A percentile compares a stretch with the other conserved stretches of the same genome.
Evolutionary conservation across 1,284 basidiomycete genomes (phyloP).

Genomic region (Ceratobasidium sp.): DNA sequence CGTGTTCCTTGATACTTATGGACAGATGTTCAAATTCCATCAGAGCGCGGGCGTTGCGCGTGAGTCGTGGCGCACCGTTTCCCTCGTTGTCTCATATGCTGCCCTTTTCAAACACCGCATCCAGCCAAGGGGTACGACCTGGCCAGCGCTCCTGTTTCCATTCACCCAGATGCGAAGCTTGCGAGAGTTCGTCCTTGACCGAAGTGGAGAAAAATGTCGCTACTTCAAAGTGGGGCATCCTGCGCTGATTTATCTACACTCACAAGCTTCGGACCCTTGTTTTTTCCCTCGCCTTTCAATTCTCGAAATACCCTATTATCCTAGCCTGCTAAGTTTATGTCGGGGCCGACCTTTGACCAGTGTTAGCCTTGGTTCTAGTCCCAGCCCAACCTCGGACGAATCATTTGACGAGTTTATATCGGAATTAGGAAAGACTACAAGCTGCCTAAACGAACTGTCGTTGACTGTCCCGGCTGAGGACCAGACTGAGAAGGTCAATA

Average conservation of each 20-base stretch:
- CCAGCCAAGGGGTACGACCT: neutral
- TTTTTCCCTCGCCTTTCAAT: conserved; percentile 13
- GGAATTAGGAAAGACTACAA: neutral
- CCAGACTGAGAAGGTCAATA: neutral
- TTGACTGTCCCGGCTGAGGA: neutral
- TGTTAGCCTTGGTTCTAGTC: conserved; percentile 6
- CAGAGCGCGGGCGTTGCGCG: conserved; percentile 13
- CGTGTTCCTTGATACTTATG: conserved; percentile 21
- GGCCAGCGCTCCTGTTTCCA: neutral
- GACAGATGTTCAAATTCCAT: conserved; percentile 13
- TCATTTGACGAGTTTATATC: conserved; percentile 6
- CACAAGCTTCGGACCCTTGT: neutral
- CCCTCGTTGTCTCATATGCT: conserved; percentile 3
- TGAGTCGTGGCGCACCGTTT: conserved; percentile 15
- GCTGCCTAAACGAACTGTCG: neutral
- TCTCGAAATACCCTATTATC: conserved; percentile 13
- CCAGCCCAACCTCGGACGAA: neutral
- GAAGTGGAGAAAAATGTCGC: neutral
- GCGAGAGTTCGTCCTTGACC: conserved; percentile 7
- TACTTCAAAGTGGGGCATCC: neutral
- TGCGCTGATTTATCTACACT: conserved; percentile 7
- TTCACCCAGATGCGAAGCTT: conserved; percentile 4
- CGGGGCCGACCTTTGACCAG: conserved; percentile 7
- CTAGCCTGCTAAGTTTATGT: conserved; percentile 6
- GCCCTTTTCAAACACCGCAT: neutral